Evolutionary conservation across 2,329 filamentous ascomycete genomes (phyloP).

Genomic region (Diaporthe capsici): DNA sequence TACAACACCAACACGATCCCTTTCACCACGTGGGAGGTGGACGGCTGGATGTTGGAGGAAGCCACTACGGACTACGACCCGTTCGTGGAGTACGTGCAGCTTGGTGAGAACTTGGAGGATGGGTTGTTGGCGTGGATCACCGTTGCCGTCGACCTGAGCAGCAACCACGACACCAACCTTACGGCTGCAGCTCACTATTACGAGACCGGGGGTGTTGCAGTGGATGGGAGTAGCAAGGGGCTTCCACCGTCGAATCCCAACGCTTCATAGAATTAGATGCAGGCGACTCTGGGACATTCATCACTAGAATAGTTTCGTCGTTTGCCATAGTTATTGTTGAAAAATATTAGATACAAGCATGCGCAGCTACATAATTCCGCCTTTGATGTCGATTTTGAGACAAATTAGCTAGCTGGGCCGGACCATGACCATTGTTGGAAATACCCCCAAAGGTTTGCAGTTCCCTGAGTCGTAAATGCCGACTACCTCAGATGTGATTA

Average conservation of each 20-base stretch:
- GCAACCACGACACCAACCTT: constrained; percentile 23
- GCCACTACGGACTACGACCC: constrained; percentile 57
- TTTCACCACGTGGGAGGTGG: constrained; percentile 47
- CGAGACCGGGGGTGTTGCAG: constrained; percentile 20
- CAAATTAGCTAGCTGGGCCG: too few relatives aligned
- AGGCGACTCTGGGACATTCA: background rate
- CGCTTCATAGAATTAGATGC: background rate
- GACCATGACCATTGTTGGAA: too few relatives aligned
- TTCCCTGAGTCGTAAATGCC: too few relatives aligned
- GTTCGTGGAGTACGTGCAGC: constrained; percentile 61
- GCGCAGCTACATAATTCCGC: background rate
- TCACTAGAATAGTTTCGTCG: background rate
- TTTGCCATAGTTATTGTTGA: background rate
- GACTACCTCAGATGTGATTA: too few relatives aligned
- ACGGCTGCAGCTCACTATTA: constrained; percentile 19
- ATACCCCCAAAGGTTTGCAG: too few relatives aligned
- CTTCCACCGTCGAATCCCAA: constrained; percentile 28
- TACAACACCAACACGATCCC: constrained; percentile 55
- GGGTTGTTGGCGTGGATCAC: constrained; percentile 41
- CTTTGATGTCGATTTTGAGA: too few relatives aligned
- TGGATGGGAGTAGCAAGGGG: background rate
- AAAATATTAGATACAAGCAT: background rate
- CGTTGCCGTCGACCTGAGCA: constrained; percentile 24
- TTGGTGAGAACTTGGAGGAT: constrained; percentile 21
- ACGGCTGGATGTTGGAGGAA: constrained; percentile 50